A percentile compares a stretch with the other conserved stretches of the same genome.
phyloP scores from a whole-genome alignment of 768 basidiomycete species.

The Leccinellum albellum region DNA sequence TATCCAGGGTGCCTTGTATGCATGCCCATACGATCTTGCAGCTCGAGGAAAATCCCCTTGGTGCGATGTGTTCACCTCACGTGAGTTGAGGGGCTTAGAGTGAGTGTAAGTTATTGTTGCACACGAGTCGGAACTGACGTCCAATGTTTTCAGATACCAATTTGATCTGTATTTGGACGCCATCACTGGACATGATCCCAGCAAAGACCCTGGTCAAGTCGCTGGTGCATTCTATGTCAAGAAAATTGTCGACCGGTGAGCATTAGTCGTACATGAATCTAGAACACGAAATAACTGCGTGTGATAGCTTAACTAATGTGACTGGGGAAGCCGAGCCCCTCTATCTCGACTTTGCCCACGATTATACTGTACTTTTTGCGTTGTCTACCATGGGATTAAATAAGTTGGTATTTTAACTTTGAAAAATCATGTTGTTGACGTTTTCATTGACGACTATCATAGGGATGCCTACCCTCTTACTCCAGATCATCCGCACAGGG shows the following conservation, averaged over 20 bases:
- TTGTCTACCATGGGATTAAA: slow-evolving; percentile 37
- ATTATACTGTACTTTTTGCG: slow-evolving; percentile 35
- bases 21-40: slow-evolving; percentile 41
- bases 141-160: slow-evolving; percentile 29
- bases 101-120: slow-evolving; percentile 14
- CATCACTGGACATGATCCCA: slow-evolving; percentile 30
- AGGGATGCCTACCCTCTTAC: slow-evolving; percentile 34
- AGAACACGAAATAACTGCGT: not conserved
- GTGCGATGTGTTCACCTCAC: slow-evolving; percentile 36
- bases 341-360: slow-evolving; percentile 42
- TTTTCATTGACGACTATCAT: not conserved
- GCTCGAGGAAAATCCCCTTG: slow-evolving; percentile 35
- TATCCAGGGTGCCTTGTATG: slow-evolving; percentile 38
- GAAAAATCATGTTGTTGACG: not conserved
- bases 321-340: slow-evolving; percentile 29
- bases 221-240: slow-evolving; percentile 38
- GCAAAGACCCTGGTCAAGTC: slow-evolving; percentile 29
- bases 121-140: not conserved
- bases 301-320: slow-evolving; percentile 31
- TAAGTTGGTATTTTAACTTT: slow-evolving; percentile 23
- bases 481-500: slow-evolving; percentile 19
- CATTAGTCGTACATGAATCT: not conserved
- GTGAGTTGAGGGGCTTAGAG: slow-evolving; percentile 36
- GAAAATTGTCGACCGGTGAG: slow-evolving; percentile 38
- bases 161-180: slow-evolving; percentile 35